Evolutionary conservation across 345 rosid species (phyloP).

Genomic region (Triadica sebifera): DNA sequence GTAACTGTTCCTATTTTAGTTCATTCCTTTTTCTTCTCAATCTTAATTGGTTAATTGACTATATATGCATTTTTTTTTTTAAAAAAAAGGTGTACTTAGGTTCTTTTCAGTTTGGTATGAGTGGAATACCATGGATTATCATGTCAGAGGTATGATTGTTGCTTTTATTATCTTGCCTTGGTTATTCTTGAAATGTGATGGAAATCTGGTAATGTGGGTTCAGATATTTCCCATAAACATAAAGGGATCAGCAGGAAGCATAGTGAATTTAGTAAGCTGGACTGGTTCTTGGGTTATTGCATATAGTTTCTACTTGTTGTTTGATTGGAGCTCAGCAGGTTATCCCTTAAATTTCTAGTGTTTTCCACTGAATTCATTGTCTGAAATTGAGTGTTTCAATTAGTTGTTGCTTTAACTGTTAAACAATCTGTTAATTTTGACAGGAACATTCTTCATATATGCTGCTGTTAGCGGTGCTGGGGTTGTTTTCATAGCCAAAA

Average conservation of each 20-base stretch:
- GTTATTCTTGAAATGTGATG: background rate
- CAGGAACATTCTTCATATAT: conserved; percentile 26
- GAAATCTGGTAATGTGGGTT: background rate
- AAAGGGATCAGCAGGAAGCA: conserved; percentile 33
- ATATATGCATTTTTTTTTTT: background rate
- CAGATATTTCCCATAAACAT: conserved; percentile 41
- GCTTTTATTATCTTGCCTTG: background rate
- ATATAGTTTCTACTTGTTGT: conserved; percentile 26
- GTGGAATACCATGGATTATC: conserved; percentile 16
- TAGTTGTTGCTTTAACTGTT: background rate
- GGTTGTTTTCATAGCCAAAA: conserved; percentile 38
- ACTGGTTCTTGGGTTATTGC: conserved; percentile 28
- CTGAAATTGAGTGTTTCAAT: too few relatives aligned
- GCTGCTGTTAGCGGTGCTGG: conserved; percentile 27
- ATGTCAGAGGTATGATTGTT: conserved; percentile 9
- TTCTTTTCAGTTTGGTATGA: background rate
- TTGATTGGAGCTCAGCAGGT: conserved; percentile 46
- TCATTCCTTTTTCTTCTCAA: background rate
- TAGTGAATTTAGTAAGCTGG: conserved; percentile 32
- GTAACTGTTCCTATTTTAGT: background rate
- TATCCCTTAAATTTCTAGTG: background rate
- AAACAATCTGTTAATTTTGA: background rate
- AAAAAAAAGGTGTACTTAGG: background rate
- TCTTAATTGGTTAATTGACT: background rate
- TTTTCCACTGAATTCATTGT: background rate